Percentiles rank a stretch among this genome's conserved stretches.
Conservation (phyloP, 257 asterid genomes). For the Nicotiana tomentosiformis region DNA sequence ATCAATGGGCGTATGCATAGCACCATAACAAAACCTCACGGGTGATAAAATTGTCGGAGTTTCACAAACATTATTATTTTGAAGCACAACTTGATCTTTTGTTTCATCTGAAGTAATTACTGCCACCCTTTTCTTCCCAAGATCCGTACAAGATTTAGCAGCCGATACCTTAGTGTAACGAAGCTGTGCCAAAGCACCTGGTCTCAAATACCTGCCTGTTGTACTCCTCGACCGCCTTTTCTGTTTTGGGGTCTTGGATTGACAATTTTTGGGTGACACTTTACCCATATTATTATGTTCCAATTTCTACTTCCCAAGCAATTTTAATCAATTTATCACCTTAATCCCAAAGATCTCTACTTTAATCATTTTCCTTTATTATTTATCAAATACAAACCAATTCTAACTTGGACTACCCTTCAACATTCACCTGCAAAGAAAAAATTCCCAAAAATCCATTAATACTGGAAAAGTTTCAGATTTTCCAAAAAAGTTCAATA, state of each 20-base stretch:
- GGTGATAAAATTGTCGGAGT: conserved; percentile 54
- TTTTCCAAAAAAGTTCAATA: not conserved
- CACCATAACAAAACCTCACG: conserved; percentile 45
- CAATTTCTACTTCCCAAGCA: not conserved
- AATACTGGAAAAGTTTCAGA: not conserved
- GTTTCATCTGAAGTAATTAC: conserved; percentile 31
- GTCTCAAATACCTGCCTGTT: conserved; percentile 58
- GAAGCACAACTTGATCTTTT: conserved; percentile 20
- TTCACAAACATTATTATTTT: conserved; percentile 17
- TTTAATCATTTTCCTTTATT: not conserved
- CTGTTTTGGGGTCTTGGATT: conserved; percentile 42
- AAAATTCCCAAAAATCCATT: not conserved
- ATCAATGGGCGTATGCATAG: conserved; percentile 26
- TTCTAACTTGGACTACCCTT: not conserved
- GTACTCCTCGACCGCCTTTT: conserved; percentile 46
- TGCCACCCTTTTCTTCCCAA: conserved; percentile 81
- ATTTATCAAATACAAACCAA: not conserved
- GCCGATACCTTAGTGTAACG: conserved; percentile 64
- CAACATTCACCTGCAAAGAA: not conserved
- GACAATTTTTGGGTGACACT: conserved; percentile 54
- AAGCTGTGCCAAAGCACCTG: conserved; percentile 88
- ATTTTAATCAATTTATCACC: not conserved
- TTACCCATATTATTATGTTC: not conserved
- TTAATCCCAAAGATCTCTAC: not conserved
- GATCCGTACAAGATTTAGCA: conserved; percentile 71